These are phyloP conservation scores for Cladosporium sp. DNA, from an alignment of 2,329 filamentous ascomycete genomes.

Conservation along the genomic window DNA sequence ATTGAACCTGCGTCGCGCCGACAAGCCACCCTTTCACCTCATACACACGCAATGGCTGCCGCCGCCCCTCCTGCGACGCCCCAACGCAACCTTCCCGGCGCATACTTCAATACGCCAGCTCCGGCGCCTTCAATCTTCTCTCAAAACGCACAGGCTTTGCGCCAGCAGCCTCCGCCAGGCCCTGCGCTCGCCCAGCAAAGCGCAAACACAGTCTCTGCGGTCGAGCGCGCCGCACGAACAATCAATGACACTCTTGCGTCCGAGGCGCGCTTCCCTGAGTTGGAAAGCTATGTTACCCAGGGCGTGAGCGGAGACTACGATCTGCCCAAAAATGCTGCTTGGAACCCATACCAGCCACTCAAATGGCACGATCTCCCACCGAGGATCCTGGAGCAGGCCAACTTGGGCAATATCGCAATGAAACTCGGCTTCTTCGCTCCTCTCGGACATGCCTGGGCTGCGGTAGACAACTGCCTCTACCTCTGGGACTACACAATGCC, in stretches of 20 bases:
- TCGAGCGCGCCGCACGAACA: conserved; percentile 78
- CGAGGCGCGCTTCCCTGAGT: conserved; percentile 81
- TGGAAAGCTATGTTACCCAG: conserved; percentile 83
- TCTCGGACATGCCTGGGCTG: conserved; percentile 92
- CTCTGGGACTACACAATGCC: conserved; percentile 96
- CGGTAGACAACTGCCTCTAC: conserved; percentile 93
- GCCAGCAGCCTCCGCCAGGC: conserved; percentile 30
- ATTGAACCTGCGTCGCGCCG: conserved; percentile 11
- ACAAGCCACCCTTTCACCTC: conserved; percentile 1
- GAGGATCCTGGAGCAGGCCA: conserved; percentile 88
- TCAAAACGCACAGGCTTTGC: conserved; percentile 34
- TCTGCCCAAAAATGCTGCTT: conserved; percentile 66
- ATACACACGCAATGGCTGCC: conserved; percentile 30
- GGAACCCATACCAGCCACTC: conserved; percentile 86
- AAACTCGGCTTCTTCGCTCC: conserved; percentile 94
- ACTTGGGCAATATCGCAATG: conserved; percentile 82
- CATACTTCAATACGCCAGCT: conserved; percentile 74
- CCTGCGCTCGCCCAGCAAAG: conserved; percentile 23
- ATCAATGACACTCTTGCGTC: conserved; percentile 76
- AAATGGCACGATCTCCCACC: conserved; percentile 90
- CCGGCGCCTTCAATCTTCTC: conserved; percentile 42
- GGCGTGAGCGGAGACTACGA: conserved; percentile 93
- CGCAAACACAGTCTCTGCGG: conserved; percentile 56
- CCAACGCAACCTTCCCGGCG: conserved; percentile 71
- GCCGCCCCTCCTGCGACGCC: conserved; percentile 54